Evolutionary conservation across 1,284 basidiomycete genomes (phyloP).

Genomic region (Calocybe gambosa): DNA sequence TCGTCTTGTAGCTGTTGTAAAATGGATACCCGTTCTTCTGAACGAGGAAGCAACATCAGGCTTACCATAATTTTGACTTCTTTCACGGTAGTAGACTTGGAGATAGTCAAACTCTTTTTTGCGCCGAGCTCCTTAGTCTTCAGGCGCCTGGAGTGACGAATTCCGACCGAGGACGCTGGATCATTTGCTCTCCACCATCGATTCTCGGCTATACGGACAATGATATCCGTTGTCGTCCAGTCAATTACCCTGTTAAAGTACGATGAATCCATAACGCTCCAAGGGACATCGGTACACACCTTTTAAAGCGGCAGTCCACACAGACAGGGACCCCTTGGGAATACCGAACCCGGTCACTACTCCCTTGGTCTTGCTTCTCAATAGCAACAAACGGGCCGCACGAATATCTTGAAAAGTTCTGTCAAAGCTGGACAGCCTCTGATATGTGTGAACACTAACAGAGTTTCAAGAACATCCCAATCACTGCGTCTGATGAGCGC

Average conservation of each 20-base stretch:
- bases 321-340: conserved; percentile 52
- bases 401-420: conserved; percentile 41
- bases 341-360: conserved; percentile 27
- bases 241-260: conserved; percentile 37
- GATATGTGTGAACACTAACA: conserved; percentile 36
- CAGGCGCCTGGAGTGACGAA: conserved; percentile 63
- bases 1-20: conserved; percentile 47
- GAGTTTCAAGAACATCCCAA: conserved; percentile 51
- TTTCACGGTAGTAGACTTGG: conserved; percentile 63
- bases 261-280: too few species aligned
- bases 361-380: conserved; percentile 34
- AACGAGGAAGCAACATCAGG: conserved; percentile 2
- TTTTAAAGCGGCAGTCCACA: conserved; percentile 51
- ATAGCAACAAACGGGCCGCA: conserved; percentile 52
- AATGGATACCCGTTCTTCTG: background rate
- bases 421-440: background rate
- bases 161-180: conserved; percentile 11
- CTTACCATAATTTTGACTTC: conserved; percentile 70
- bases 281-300: conserved; percentile 37
- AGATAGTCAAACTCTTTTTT: conserved; percentile 46
- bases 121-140: conserved; percentile 46
- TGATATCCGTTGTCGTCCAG: conserved; percentile 47
- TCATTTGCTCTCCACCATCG: background rate
- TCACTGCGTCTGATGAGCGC: conserved; percentile 53
- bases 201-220: conserved; percentile 32